Evolutionary conservation across 2,329 filamentous ascomycete species (phyloP).

Genomic region (Rhinocladiella similis): DNA sequence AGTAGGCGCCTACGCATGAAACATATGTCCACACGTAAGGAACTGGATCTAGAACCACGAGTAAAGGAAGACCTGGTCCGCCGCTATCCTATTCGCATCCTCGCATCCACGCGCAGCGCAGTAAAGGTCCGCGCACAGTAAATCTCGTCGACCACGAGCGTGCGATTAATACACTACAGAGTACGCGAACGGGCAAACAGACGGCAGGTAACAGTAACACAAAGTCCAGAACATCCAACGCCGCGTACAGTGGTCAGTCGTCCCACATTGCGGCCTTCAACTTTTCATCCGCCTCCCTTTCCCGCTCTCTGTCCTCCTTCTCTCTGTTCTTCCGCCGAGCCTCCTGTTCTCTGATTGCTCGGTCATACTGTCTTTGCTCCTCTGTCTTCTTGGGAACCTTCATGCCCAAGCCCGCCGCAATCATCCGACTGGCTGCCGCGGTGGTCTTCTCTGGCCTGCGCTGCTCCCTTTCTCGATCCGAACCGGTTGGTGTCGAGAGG

Average conservation of each 20-base stretch:
- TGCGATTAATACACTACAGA: too few relatives aligned
- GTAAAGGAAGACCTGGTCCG: too few relatives aligned
- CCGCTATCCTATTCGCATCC: too few relatives aligned
- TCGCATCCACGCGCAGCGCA: too few relatives aligned
- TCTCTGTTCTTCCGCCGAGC: constrained; percentile 73
- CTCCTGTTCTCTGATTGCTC: constrained; percentile 79
- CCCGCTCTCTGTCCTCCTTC: constrained; percentile 62
- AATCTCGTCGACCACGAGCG: too few relatives aligned
- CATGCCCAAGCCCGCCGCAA: constrained; percentile 83
- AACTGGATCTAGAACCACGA: too few relatives aligned
- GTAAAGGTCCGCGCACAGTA: too few relatives aligned
- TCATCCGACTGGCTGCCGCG: constrained; percentile 83
- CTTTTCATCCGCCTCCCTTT: constrained; percentile 66
- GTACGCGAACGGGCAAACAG: too few relatives aligned
- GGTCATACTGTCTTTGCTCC: constrained; percentile 61
- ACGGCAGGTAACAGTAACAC: too few relatives aligned
- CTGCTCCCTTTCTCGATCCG: constrained; percentile 18
- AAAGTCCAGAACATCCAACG: too few relatives aligned
- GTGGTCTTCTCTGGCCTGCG: constrained; percentile 85
- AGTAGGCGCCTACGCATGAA: too few relatives aligned
- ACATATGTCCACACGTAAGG: too few relatives aligned
- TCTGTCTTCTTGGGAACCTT: constrained; percentile 69
- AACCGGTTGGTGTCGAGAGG: constrained; percentile 16
- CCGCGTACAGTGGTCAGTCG: constrained; percentile 8
- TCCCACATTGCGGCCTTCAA: constrained; percentile 89